Percentiles rank a stretch among this genome's conserved stretches.
These are phyloP conservation scores for Wickerhamomyces silvicola DNA, from an alignment of 805 yeast species.

Conservation along the genomic window DNA sequence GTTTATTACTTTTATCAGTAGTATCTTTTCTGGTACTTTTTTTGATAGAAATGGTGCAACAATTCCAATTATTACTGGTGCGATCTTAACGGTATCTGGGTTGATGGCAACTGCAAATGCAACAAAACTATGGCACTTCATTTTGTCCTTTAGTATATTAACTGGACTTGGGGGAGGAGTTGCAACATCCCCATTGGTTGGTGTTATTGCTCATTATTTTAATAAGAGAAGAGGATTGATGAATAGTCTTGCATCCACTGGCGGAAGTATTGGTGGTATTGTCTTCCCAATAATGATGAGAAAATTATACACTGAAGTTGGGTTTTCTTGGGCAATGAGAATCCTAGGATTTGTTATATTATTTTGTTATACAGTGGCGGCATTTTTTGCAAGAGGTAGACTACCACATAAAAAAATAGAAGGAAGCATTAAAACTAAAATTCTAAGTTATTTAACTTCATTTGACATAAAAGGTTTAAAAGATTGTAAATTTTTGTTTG, in stretches of 20 bases:
- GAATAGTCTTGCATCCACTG: slow-evolving; percentile 39
- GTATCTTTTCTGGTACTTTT: slow-evolving; percentile 49
- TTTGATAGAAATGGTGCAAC: slow-evolving; percentile 50
- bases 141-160: slow-evolving; percentile 47
- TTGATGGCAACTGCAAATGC: slow-evolving; percentile 48
- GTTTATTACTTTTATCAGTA: slow-evolving; percentile 40
- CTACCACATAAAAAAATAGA: slow-evolving; percentile 23
- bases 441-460: slow-evolving; percentile 20
- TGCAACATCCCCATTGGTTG: slow-evolving; percentile 49
- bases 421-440: slow-evolving; percentile 22
- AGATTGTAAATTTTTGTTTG: slow-evolving; percentile 37
- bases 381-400: slow-evolving; percentile 36
- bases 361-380: slow-evolving; percentile 27
- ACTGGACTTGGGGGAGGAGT: slow-evolving; percentile 55
- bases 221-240: slow-evolving; percentile 50
- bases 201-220: slow-evolving; percentile 63
- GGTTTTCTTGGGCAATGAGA: slow-evolving; percentile 54
- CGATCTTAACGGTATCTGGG: slow-evolving; percentile 38
- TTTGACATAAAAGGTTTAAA: slow-evolving; percentile 32
- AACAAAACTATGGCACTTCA: slow-evolving; percentile 49
- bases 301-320: slow-evolving; percentile 36
- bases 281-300: slow-evolving; percentile 47
- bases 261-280: slow-evolving; percentile 51
- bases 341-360: slow-evolving; percentile 40
- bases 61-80: slow-evolving; percentile 34